Evolutionary conservation across 192 early-diverging fungal genomes (phyloP).

Genomic region (Blastocladiella britannica): DNA sequence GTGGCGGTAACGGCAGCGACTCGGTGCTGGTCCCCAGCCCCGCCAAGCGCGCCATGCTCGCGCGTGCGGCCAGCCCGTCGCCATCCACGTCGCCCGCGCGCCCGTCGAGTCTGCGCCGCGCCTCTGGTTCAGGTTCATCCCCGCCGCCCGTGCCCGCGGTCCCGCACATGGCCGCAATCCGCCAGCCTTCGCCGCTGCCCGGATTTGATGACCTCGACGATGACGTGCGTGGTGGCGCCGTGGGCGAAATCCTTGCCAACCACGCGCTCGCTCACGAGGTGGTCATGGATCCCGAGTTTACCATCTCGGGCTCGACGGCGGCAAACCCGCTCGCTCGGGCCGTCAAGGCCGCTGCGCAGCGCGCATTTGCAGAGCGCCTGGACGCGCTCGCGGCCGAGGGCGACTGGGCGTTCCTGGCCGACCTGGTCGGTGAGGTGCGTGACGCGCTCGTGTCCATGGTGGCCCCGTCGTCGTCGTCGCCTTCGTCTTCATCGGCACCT

Average conservation of each 20-base stretch:
- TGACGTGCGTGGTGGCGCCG: not conserved
- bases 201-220: not conserved
- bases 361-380: not conserved
- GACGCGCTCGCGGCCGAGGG: slow-evolving; percentile 33
- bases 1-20: no score
- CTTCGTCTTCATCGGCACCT: no score
- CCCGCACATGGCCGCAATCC: no score
- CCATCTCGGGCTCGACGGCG: slow-evolving; percentile 17
- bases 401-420: slow-evolving; percentile 33
- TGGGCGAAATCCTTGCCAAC: slow-evolving; percentile 20
- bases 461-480: not conserved
- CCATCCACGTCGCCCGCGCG: not conserved
- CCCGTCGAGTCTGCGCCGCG: not conserved
- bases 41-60: not conserved
- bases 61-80: not conserved
- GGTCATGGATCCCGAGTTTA: slow-evolving; percentile 48
- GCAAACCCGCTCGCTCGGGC: not conserved
- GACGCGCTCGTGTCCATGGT: not conserved
- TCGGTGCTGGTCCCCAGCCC: not conserved
- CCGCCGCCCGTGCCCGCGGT: not conserved
- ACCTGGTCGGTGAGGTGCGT: not conserved
- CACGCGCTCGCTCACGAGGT: slow-evolving; percentile 57
- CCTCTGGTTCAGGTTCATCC: not conserved
- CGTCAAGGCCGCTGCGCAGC: not conserved
- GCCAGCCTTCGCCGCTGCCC: no score